Conservation (phyloP, 257 asterid genomes). For the Capsicum chinense region DNA sequence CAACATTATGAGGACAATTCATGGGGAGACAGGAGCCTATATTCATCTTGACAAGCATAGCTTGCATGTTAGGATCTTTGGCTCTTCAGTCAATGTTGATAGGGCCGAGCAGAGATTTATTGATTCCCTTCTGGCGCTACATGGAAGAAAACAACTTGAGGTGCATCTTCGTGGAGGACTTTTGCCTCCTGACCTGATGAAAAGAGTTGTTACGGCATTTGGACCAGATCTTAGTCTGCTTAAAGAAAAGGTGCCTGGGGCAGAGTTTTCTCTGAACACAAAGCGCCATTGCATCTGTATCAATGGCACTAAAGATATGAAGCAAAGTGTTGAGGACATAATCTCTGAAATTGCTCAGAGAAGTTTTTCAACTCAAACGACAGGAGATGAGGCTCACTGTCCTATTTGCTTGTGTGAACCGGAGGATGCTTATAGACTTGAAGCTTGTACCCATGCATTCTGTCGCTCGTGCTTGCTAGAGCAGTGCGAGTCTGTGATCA, state of each 20-base stretch:
- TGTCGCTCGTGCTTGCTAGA: constrained; percentile 78
- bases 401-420: constrained; percentile 84
- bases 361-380: constrained; percentile 37
- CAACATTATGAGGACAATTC: constrained; percentile 60
- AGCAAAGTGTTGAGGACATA: constrained; percentile 62
- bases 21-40: constrained; percentile 62
- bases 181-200: constrained; percentile 88
- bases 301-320: constrained; percentile 62
- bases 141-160: constrained; percentile 77
- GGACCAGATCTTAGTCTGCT: constrained; percentile 86
- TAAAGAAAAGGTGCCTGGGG: constrained; percentile 68
- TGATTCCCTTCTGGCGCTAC: constrained; percentile 54
- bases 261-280: constrained; percentile 58
- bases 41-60: constrained; percentile 69
- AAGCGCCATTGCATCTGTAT: constrained; percentile 67
- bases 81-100: constrained; percentile 55
- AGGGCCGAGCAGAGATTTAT: constrained; percentile 58
- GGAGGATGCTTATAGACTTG: constrained; percentile 72
- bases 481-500: constrained; percentile 79
- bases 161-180: constrained; percentile 67
- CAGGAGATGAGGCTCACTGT: constrained; percentile 47
- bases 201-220: constrained; percentile 72
- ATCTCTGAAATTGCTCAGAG: constrained; percentile 54
- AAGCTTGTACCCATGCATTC: constrained; percentile 66
- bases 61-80: constrained; percentile 65